phyloP scores from a whole-genome alignment of 1,139 yeast species.

The Yamadazyma sp. region DNA sequence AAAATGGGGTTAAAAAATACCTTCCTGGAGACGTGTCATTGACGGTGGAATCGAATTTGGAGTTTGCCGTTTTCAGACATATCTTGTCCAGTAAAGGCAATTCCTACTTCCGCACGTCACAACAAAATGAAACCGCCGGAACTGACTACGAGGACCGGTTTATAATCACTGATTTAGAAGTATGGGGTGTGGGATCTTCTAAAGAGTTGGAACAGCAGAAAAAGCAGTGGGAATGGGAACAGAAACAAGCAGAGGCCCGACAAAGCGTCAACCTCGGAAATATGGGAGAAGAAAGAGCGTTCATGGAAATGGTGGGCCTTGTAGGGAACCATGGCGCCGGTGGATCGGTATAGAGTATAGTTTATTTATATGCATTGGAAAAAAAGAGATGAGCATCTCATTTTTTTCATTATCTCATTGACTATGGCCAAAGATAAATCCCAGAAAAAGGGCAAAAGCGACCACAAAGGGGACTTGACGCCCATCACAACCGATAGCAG shows the following conservation, averaged over 20 bases:
- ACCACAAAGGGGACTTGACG: constrained; percentile 4
- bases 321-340: constrained; percentile 71
- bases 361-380: background rate
- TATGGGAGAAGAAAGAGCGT: constrained; percentile 79
- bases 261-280: constrained; percentile 64
- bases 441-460: constrained; percentile 8
- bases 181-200: constrained; percentile 86
- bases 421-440: constrained; percentile 24
- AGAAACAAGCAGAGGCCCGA: constrained; percentile 76
- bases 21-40: constrained; percentile 73
- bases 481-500: constrained; percentile 66
- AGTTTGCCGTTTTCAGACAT: constrained; percentile 79
- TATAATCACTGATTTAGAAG: constrained; percentile 73
- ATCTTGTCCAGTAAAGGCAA: constrained; percentile 25
- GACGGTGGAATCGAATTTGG: constrained; percentile 74
- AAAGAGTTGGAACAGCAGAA: constrained; percentile 75
- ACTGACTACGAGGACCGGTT: constrained; percentile 70
- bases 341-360: constrained; percentile 27
- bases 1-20: constrained; percentile 37
- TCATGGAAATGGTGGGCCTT: constrained; percentile 87
- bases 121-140: constrained; percentile 17
- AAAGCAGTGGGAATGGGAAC: constrained; percentile 89
- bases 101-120: constrained; percentile 29
- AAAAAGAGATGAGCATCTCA: background rate
- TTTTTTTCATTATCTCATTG: background rate